Evolutionary conservation across 495 filamentous ascomycete genomes (phyloP), one percentile per base, ranked within the genome.

Genomic region (Neurospora sp.): DNA sequence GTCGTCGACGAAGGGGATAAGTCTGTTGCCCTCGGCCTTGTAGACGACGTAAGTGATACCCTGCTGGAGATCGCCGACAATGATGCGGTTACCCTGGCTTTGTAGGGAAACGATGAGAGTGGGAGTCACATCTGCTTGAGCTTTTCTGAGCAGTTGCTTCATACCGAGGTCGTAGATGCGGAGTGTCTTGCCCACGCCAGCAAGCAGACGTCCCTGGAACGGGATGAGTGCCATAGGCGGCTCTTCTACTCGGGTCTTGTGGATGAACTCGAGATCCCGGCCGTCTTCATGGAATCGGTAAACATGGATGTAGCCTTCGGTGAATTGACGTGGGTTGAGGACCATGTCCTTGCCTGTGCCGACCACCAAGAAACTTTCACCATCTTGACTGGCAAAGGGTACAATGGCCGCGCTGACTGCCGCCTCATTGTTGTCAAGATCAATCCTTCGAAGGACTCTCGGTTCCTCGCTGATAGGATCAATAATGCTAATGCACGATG

Each of bases 1-100:
- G 79, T 99, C 96, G 77, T 98, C 96, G 18, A 87, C 91, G 73
- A 98, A 99, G 0, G 94, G 92, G 73, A 99, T 95, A 44, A 98
- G 84, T 41, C 90, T 89, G 80, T 98, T 97, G 76, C 93, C 92
- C 75, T 94, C 90, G 53, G 91, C 91, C 79, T 99, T 98, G 83
- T 96, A 98, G 38, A 97, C 94, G 37, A 94, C 91, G 74, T 92
- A 98, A 1, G 91, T 94, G 37, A 98, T 86, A 75, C 92, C 94
- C 77, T 99, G 93, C 71, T 93, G 91, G 41, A 97, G 90, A 79
- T 99, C 96, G 18, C 93, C 93, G 44, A 95, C 93, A 72, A 98
- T 85, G 77, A 99, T 94, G 31, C 96, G 91, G 75, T 89, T 94
- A 35, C 96, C 96, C 81, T 97, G 94, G 2, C 94, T 96, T 79